phyloP scores from a whole-genome alignment of 139 green algal species.

The Ettlia oleoabundans region DNA sequence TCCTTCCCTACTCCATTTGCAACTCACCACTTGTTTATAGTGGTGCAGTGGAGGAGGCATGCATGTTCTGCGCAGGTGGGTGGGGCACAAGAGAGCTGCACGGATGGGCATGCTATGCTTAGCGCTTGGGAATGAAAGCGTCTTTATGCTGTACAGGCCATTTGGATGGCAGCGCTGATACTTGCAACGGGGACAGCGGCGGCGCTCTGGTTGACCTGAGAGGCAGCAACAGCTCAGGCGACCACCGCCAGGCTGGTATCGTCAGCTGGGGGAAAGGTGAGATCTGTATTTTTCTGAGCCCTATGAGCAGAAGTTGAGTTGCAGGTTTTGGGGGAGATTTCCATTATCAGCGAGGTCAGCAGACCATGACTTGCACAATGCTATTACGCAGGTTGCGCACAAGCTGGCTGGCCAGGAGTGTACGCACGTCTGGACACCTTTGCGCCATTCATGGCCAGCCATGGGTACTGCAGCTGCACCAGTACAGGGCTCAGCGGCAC shows the following conservation, averaged over 20 bases:
- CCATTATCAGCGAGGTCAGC: too few species aligned
- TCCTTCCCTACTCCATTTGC: background rate
- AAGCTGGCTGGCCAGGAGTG: background rate
- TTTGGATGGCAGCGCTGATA: background rate
- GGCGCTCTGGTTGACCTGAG: background rate
- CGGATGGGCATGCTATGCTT: too few species aligned
- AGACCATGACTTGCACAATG: too few species aligned
- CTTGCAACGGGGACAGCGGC: slow-evolving; percentile 7
- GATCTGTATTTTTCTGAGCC: background rate
- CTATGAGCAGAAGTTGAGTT: background rate
- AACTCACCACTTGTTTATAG: background rate
- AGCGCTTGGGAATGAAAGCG: too few species aligned
- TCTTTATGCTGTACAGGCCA: background rate
- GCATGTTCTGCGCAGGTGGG: slow-evolving; percentile 9
- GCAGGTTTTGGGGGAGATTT: too few species aligned
- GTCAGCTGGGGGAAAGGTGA: slow-evolving; percentile 12
- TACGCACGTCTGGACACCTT: slow-evolving; percentile 5
- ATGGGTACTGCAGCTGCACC: slow-evolving; percentile 15
- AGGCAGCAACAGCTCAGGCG: background rate
- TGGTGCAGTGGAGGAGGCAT: background rate
- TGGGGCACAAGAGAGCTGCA: too few species aligned
- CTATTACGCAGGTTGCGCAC: background rate
- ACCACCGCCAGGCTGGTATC: slow-evolving; percentile 2
- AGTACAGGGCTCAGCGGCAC: slow-evolving; percentile 4
- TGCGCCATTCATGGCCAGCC: background rate